Percentiles rank a stretch among this genome's conserved stretches.
These are phyloP conservation scores for Gryganskiella cystojenkinii DNA, from an alignment of 192 early-diverging fungal species.

Conservation along the genomic window DNA sequence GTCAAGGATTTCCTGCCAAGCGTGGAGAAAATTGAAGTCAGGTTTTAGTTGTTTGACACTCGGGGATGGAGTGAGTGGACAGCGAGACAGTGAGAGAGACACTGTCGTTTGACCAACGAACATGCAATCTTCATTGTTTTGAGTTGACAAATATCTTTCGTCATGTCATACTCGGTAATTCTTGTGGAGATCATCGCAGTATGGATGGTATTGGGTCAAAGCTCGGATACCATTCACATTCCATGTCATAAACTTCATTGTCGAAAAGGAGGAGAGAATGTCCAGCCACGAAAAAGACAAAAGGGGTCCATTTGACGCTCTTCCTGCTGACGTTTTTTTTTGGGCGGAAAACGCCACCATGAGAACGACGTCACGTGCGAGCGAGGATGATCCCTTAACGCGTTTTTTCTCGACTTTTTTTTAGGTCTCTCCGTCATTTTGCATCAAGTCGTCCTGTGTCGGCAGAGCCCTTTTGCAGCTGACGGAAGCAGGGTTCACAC, in stretches of 20 bases:
- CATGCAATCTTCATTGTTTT: background rate
- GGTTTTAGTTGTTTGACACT: slow-evolving; percentile 17
- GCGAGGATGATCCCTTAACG: too few species aligned
- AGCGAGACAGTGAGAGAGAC: background rate
- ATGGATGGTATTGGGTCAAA: slow-evolving; percentile 64
- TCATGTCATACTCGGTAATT: slow-evolving; percentile 52
- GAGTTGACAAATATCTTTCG: background rate
- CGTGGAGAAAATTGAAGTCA: slow-evolving; percentile 22
- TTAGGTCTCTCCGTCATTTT: background rate
- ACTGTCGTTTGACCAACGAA: background rate
- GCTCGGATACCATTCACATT: slow-evolving; percentile 68
- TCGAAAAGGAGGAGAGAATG: too few species aligned
- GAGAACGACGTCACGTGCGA: too few species aligned
- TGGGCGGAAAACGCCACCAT: too few species aligned
- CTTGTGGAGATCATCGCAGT: slow-evolving; percentile 56
- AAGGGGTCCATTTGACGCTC: too few species aligned
- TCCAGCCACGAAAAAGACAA: too few species aligned
- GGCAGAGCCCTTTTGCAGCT: too few species aligned
- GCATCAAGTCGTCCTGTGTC: too few species aligned
- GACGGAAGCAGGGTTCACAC: too few species aligned
- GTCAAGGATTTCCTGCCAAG: slow-evolving; percentile 54
- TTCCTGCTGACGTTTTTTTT: too few species aligned
- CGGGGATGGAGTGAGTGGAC: slow-evolving; percentile 8
- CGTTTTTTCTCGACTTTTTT: slow-evolving; percentile 1
- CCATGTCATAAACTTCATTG: slow-evolving; percentile 71